phyloP scores from a whole-genome alignment of 2,329 filamentous ascomycete species.

The Aureobasidium sp. region DNA sequence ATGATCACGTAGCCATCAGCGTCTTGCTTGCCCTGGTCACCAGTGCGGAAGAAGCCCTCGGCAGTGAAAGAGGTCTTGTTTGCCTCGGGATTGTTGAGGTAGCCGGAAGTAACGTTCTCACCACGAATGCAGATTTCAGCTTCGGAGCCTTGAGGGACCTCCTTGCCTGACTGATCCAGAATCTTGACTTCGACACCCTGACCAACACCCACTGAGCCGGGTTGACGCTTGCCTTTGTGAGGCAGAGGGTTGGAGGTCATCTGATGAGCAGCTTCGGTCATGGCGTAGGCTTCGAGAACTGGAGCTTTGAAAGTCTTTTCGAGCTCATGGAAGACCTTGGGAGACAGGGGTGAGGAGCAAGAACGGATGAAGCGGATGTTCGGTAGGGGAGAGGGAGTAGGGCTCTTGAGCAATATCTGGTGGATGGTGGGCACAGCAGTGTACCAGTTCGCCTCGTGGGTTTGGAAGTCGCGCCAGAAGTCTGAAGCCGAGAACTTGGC shows the following conservation, averaged over 20 bases:
- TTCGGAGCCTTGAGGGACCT: slow-evolving; percentile 61
- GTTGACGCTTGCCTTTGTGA: slow-evolving; percentile 65
- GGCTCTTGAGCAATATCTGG: slow-evolving; percentile 74
- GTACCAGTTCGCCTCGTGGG: slow-evolving; percentile 79
- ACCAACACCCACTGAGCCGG: slow-evolving; percentile 74
- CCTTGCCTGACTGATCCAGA: slow-evolving; percentile 60
- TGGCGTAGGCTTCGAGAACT: slow-evolving; percentile 83
- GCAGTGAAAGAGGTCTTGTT: slow-evolving; percentile 68
- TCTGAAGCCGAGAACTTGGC: slow-evolving; percentile 71
- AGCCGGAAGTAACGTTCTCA: slow-evolving; percentile 77
- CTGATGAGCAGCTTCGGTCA: slow-evolving; percentile 84
- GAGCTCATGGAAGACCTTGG: slow-evolving; percentile 72
- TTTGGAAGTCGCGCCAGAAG: slow-evolving; percentile 73
- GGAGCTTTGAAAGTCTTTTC: slow-evolving; percentile 70
- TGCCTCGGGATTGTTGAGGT: slow-evolving; percentile 73
- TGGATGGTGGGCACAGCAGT: slow-evolving; percentile 91
- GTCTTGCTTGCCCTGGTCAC: slow-evolving; percentile 77
- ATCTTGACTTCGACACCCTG: slow-evolving; percentile 80
- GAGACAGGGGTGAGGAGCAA: slow-evolving; percentile 76
- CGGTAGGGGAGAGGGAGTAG: slow-evolving; percentile 60
- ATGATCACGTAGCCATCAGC: slow-evolving; percentile 76
- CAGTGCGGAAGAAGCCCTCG: slow-evolving; percentile 78
- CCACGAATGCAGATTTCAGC: slow-evolving; percentile 79
- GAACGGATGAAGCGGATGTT: slow-evolving; percentile 80
- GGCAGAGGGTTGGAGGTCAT: slow-evolving; percentile 63